phyloP scores from a whole-genome alignment of 1,139 yeast genomes.

The Petasospora rhodanensis region DNA sequence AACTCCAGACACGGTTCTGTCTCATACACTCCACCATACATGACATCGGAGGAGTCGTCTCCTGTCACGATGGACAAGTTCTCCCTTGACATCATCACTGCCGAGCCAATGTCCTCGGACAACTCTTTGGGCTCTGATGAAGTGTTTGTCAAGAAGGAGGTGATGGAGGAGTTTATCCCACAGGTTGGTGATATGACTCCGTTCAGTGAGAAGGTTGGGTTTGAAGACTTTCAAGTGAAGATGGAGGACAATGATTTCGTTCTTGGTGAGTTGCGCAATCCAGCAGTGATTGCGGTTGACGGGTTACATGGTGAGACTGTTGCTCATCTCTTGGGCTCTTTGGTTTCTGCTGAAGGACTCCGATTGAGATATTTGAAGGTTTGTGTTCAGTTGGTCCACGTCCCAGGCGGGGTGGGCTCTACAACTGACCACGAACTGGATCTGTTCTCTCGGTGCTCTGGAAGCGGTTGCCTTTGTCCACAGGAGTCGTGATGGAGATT shows the following conservation, averaged over 20 bases:
- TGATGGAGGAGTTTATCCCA: conserved; percentile 8
- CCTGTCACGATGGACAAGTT: conserved; percentile 18
- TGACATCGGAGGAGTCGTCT: conserved; percentile 11
- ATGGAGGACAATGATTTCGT: conserved; percentile 25
- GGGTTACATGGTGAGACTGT: conserved; percentile 1
- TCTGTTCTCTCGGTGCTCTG: conserved; percentile 2
- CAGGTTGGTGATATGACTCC: conserved; percentile 7
- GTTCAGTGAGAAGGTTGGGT: conserved; percentile 11
- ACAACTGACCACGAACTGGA: conserved; percentile 6
- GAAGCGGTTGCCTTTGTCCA: not conserved
- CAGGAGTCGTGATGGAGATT: not conserved
- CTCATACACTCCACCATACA: conserved; percentile 9
- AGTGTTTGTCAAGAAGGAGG: conserved; percentile 17
- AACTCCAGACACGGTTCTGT: conserved; percentile 11
- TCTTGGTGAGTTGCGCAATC: conserved; percentile 39
- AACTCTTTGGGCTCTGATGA: conserved; percentile 2
- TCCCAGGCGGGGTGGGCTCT: conserved; percentile 16
- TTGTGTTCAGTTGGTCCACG: conserved; percentile 2
- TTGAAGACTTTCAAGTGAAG: conserved; percentile 19
- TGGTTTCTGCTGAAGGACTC: too few species aligned
- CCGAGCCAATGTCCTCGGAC: conserved; percentile 5
- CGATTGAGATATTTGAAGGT: not conserved
- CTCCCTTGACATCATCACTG: conserved; percentile 21
- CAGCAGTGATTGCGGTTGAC: conserved; percentile 35
- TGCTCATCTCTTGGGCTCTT: conserved; percentile 3